Percentiles rank a stretch among this genome's conserved stretches.
Conservation (phyloP, 2,329 filamentous ascomycete genomes). For the Neofusicoccum umdonicola region DNA sequence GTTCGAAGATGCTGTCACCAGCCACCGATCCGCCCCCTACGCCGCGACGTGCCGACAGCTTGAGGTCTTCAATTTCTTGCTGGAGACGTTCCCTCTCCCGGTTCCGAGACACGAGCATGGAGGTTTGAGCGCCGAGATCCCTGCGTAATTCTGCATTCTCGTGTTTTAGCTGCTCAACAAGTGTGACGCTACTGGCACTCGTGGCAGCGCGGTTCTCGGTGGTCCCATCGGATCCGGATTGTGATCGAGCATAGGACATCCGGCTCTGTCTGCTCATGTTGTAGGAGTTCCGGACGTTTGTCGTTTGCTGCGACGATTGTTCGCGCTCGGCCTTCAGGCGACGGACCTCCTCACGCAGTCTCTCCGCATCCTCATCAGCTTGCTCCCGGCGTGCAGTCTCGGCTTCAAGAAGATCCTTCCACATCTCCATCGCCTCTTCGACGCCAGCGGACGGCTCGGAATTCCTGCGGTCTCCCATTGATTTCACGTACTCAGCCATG, state of each 20-base stretch:
- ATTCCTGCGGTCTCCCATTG: constrained; percentile 50
- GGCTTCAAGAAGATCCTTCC: constrained; percentile 90
- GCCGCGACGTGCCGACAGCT: constrained; percentile 76
- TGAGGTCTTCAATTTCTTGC: constrained; percentile 95
- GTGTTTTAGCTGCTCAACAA: constrained; percentile 83
- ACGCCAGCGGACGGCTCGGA: constrained; percentile 36
- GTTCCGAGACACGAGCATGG: constrained; percentile 94
- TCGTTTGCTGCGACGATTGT: constrained; percentile 32
- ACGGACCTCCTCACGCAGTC: constrained; percentile 79
- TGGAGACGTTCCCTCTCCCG: constrained; percentile 92
- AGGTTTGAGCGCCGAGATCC: constrained; percentile 92
- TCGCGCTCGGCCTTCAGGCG: constrained; percentile 55
- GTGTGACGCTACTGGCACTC: constrained; percentile 55
- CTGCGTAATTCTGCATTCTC: constrained; percentile 90
- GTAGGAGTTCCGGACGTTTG: constrained; percentile 33
- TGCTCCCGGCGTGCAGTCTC: constrained; percentile 88
- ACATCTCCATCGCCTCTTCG: constrained; percentile 64
- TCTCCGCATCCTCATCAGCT: constrained; percentile 82
- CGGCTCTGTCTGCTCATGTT: constrained; percentile 38
- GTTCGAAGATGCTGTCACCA: constrained; percentile 87
- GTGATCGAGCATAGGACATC: constrained; percentile 36
- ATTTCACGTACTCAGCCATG: constrained; percentile 76
- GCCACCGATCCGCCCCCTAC: constrained; percentile 59
- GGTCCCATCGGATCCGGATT: constrained; percentile 39
- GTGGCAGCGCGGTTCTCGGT: constrained; percentile 53